Evolutionary conservation across 352 stramenopile species (phyloP), one percentile per base, ranked within the genome.

Genomic region (Phytophthora pistaciae): DNA sequence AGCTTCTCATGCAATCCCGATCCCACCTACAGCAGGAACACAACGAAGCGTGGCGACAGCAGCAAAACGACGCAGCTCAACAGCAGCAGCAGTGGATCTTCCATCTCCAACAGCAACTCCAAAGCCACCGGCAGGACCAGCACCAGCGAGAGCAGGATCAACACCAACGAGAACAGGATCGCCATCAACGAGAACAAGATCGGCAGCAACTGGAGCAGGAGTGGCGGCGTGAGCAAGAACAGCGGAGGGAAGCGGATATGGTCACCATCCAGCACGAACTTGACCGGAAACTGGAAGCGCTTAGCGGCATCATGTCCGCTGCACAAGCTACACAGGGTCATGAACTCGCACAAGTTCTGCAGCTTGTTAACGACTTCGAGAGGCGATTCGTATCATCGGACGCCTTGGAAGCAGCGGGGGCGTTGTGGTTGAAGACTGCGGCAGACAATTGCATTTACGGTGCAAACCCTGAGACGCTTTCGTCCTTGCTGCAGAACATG

Each of bases 401-500:
- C 0, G 73, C 80, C 5, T 64, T 91, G n/a, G 71, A 78, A 11
- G 53, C 54, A 16, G 62, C 76, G 44, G 60, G 66, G 1, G 72
- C 29, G 4, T 49, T 44, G 6, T 87, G 79, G 84, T 61, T 88
- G n/a, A 78, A 87, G 36, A 77, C 68, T 1, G 84, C 83, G 11
- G 64, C 77, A 3, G 80, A 88, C 50, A 81, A 87, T 50, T 90
- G 84, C 44, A 64, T 91, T n/a, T 90, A 85, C 25, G 84, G 84
- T 16, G 75, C 74, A 16, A 80, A 77, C n/a, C 46, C 54, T 0
- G 72, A 75, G 3, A 70, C 72, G 23, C 70, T 92, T 4, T 50
- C 53, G 3, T 56, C 50, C 14, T 46, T 92, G 2, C 68, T 82
- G 59, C 60, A 64, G 1, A 72, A 85, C 42, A 63, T 92, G 9